A percentile compares a stretch with the other conserved stretches of the same genome.
Conservation (phyloP, 441 rosid species). For the Hura crepitans region DNA sequence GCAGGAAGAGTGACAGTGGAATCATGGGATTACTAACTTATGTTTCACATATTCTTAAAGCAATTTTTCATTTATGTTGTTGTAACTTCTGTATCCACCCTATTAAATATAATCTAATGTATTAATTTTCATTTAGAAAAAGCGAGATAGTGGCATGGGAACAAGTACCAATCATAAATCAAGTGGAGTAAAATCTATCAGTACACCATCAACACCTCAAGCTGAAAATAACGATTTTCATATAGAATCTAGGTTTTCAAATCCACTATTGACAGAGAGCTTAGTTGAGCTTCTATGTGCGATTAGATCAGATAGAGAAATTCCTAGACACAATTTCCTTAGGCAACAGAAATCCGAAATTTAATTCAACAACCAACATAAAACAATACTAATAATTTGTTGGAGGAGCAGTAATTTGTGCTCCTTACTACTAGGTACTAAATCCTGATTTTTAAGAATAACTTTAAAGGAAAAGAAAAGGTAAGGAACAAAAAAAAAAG, state of each 20-base stretch:
- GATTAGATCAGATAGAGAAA: conserved; percentile 59
- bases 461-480: no score
- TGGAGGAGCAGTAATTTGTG: no score
- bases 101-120: conserved; percentile 22
- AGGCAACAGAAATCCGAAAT: no score
- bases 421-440: no score
- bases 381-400: no score
- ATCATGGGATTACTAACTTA: background rate
- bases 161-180: conserved; percentile 70
- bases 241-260: conserved; percentile 62
- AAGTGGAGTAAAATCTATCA: conserved; percentile 65
- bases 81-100: background rate
- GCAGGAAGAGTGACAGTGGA: no score
- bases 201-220: conserved; percentile 87
- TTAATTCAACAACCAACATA: no score
- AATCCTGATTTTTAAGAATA: no score
- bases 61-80: background rate
- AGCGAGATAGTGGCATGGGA: conserved; percentile 67
- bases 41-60: no score
- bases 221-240: conserved; percentile 57
- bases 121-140: conserved; percentile 44
- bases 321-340: conserved; percentile 52
- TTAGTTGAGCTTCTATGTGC: conserved; percentile 59
- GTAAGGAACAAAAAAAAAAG: no score
- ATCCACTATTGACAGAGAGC: conserved; percentile 50